Conservation (phyloP, 179 eudicot species). For the Corrigiola litoralis region DNA sequence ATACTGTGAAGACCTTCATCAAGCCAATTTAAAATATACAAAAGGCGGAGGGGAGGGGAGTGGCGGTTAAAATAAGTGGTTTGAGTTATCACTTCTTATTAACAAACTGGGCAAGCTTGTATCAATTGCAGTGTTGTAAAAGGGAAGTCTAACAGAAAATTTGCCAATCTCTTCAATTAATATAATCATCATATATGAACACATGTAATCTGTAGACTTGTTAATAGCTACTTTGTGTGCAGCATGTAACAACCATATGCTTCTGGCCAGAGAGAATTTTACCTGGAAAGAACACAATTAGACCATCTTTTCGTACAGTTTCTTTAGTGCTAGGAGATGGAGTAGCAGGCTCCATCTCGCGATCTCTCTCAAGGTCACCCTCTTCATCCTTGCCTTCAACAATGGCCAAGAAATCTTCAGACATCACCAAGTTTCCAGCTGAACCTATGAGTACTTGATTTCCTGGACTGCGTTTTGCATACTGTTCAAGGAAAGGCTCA, state of each 20-base stretch:
- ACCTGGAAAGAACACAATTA: conserved; percentile 96
- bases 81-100: too few species aligned
- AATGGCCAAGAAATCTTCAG: conserved; percentile 84
- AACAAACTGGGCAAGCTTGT: too few species aligned
- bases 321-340: conserved; percentile 38
- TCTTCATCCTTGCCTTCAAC: conserved; percentile 83
- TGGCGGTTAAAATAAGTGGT: too few species aligned
- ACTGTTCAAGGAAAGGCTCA: conserved; percentile 92
- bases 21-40: too few species aligned
- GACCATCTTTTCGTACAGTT: conserved; percentile 55
- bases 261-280: background rate
- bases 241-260: background rate
- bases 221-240: background rate
- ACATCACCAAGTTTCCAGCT: conserved; percentile 74
- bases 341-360: conserved; percentile 38
- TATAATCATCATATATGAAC: background rate
- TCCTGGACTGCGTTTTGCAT: conserved; percentile 76
- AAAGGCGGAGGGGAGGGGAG: too few species aligned
- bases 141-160: too few species aligned
- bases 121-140: too few species aligned
- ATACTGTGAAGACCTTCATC: too few species aligned
- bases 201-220: background rate
- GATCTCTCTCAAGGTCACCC: conserved; percentile 68
- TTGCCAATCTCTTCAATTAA: background rate
- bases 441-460: conserved; percentile 81